Evolutionary conservation across 2,329 filamentous ascomycete species (phyloP).

Genomic region (Fusarium falciforme): DNA sequence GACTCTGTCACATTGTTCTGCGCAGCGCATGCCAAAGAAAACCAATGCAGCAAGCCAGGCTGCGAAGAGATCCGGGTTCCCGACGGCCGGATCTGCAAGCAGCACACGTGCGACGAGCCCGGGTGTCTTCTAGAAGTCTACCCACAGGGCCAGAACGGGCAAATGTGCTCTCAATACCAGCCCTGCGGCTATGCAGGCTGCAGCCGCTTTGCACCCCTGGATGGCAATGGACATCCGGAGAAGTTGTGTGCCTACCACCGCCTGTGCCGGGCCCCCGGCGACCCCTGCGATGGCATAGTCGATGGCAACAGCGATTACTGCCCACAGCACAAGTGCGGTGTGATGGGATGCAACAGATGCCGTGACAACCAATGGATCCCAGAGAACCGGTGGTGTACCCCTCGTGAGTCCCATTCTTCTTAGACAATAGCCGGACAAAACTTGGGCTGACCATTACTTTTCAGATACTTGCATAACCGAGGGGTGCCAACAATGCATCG

Average conservation of each 20-base stretch:
- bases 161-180: conserved; percentile 26
- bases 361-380: conserved; percentile 6
- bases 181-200: conserved; percentile 21
- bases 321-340: conserved; percentile 22
- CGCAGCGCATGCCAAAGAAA: conserved; percentile 1
- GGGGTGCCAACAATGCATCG: not conserved
- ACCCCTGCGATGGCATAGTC: conserved; percentile 15
- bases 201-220: not conserved
- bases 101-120: conserved; percentile 9
- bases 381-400: conserved; percentile 16
- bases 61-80: conserved; percentile 10
- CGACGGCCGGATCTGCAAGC: conserved; percentile 1
- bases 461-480: conserved; percentile 25
- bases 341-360: not conserved
- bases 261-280: conserved; percentile 7
- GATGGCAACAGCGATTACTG: conserved; percentile 10
- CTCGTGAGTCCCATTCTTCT: conserved; percentile 11
- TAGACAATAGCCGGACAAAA: not conserved
- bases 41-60: not conserved
- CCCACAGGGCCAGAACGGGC: not conserved
- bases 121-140: not conserved
- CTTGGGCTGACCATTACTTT: not conserved
- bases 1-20: conserved; percentile 5
- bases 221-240: not conserved
- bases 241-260: conserved; percentile 24